phyloP scores from a whole-genome alignment of 768 basidiomycete genomes.

The Naematelia aurantialba region DNA sequence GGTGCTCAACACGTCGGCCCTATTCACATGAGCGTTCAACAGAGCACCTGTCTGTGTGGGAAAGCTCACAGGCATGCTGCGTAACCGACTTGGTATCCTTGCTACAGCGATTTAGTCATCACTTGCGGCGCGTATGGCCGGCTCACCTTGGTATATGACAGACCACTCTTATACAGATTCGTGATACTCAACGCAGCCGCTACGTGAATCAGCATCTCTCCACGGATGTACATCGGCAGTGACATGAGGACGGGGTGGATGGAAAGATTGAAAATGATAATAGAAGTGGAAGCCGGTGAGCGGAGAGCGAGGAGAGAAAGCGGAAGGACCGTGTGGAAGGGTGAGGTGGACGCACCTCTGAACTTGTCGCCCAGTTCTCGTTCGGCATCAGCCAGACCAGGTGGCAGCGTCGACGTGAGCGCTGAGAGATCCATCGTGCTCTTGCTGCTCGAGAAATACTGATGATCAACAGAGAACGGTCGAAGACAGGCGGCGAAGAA shows the following conservation, averaged over 20 bases:
- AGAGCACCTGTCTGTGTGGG: no score
- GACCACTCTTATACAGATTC: slow-evolving; percentile 39
- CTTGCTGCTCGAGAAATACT: neutral
- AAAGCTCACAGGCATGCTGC: slow-evolving; percentile 36
- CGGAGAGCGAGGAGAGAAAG: neutral
- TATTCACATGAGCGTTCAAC: no score
- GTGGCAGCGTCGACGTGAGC: slow-evolving; percentile 33
- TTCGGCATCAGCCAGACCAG: slow-evolving; percentile 43
- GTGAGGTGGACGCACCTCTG: slow-evolving; percentile 28
- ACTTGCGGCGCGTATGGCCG: neutral
- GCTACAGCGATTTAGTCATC: slow-evolving; percentile 23
- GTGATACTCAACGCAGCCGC: slow-evolving; percentile 44
- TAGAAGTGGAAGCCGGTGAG: neutral
- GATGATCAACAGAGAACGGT: neutral
- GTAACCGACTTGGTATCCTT: slow-evolving; percentile 44
- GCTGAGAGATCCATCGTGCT: slow-evolving; percentile 41
- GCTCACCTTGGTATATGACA: slow-evolving; percentile 41
- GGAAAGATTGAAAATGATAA: neutral
- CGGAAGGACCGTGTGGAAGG: neutral
- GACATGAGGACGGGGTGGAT: neutral
- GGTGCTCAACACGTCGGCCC: slow-evolving; percentile 38
- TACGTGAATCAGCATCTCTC: slow-evolving; percentile 9
- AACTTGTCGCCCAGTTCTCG: slow-evolving; percentile 46
- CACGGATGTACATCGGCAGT: neutral
- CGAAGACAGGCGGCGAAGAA: neutral